Base-by-base conservation (phyloP, 805 yeast genomes). In the Hanseniaspora thailandica region DNA sequence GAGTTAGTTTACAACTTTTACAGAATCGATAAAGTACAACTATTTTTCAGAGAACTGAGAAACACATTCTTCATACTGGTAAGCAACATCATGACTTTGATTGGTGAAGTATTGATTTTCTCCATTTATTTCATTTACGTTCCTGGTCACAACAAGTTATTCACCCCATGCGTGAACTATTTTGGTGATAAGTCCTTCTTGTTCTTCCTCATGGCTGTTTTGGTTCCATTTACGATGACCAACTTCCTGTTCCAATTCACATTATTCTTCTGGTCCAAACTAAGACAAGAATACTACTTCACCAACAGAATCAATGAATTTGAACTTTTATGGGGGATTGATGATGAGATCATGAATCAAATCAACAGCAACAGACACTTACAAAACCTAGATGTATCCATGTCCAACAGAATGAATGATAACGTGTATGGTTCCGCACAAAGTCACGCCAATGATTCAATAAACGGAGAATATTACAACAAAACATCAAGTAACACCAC, bases 51-150 rank as follows among this genome's bases (percentile, higher is more conserved):
- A 12, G 55, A 58, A 28, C 40, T 61, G 30, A 17, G 52, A 2
- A 48, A 57, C 12, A 23, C 59, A 44, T 41, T 55, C 23, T 26
- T 60, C 17, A 57, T 59, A 5, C 48, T 62, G 5, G 8, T 56
- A 9, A 59, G 61, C 45, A 60, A 60, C 23, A 58, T 59, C 25
- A 43, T 60, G 23, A 52, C 60, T 22, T 56, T 57, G 4, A 62
- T 68, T 23, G 75, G 74, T 0, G 63, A 68, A 44, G 54, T 69
- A 1, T 58, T 70, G 25, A 56, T 70, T 2, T 55, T 69, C 19
- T 70, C 74, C 31, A 68, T 70, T 13, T 66, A 71, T 51, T 70
- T 71, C 63, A 68, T 70, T 36, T 71, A 68, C 56, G 69, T 69
- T 1, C 72, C 71, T 2, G 67, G 63, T 1, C 64, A 70, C 40